Base-by-base conservation (phyloP, 768 basidiomycete species). In the Lactarius sanguifluus region DNA sequence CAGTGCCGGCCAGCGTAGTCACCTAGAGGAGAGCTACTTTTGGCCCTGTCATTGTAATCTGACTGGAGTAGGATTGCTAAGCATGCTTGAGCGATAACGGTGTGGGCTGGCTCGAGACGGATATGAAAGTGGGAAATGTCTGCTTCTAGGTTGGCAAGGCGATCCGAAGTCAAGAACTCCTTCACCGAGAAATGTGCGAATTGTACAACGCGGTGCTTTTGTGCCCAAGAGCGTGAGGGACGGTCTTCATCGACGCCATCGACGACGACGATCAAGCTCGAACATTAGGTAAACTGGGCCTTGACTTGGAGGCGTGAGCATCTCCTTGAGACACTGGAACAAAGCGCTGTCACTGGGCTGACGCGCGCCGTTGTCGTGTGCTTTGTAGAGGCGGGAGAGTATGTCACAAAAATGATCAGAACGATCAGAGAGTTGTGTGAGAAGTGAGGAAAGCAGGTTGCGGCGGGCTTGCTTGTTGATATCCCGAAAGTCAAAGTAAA, bases 151-250 rank as follows among this genome's bases (percentile, higher is more conserved):
- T 20, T 38, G 30, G n/a, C 38, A 40, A 58, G 57, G 12, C 57
- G 57, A 36, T 40, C n/a, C n/a, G 57, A 58, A 23, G 57, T 58
- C 36, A 57, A 57, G 57, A 57, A 57, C 12, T 57, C 57, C 34
- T 57, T 32, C n/a, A 57, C 41, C 20, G 59, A 38, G 25, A 61
- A 50, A 20, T 50, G 47, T 7, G 40, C 41, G 20, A 43, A 61
- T 61, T 43, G 59, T 13, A 45, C 45, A 5, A 47, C 10, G 10
- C 45, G 32, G 6, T 32, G 4, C 6, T 32, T 32, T 5, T 1
- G 32, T 1, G 32, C 32, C 32, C 7, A 7, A 32, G 32, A 32
- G 32, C 32, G 32, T 32, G 32, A 32, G 5, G 32, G 32, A 32
- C 32, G 32, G 32, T 12, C n/a, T 5, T 47, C 20, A 23, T 47